Percentiles rank a stretch among this genome's conserved stretches.
Conservation (phyloP, 495 filamentous ascomycete species). For the Chlorociboria aeruginascens region DNA sequence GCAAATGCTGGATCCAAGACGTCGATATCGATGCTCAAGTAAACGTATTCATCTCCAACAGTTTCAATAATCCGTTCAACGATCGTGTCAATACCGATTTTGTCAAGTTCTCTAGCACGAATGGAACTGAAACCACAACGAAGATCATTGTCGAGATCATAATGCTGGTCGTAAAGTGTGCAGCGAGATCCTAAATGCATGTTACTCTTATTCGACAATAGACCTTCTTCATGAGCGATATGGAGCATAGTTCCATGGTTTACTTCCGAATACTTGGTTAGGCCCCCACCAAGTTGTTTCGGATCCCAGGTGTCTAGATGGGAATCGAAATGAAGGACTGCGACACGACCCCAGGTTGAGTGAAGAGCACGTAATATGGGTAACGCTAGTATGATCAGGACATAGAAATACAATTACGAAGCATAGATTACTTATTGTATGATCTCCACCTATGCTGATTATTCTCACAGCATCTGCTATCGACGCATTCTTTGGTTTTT, state of each 20-base stretch:
- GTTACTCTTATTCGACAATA: conserved; percentile 68
- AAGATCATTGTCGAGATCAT: conserved; percentile 71
- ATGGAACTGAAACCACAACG: conserved; percentile 74
- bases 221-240: conserved; percentile 41
- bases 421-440: conserved; percentile 27
- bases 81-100: conserved; percentile 57
- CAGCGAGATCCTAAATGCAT: conserved; percentile 83
- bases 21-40: conserved; percentile 83
- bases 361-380: conserved; percentile 31
- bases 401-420: neutral
- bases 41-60: conserved; percentile 65
- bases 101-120: conserved; percentile 75
- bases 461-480: conserved; percentile 37
- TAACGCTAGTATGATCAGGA: conserved; percentile 18
- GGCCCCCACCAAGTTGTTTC: conserved; percentile 15
- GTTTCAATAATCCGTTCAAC: conserved; percentile 63
- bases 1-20: conserved; percentile 63
- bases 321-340: conserved; percentile 53
- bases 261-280: conserved; percentile 39
- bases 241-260: conserved; percentile 69
- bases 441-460: conserved; percentile 47
- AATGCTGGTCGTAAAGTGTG: conserved; percentile 50
- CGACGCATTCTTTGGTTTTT: conserved; percentile 29
- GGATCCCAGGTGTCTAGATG: conserved; percentile 46
- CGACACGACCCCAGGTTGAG: conserved; percentile 35